Evolutionary conservation across 2,329 filamentous ascomycete genomes (phyloP), one percentile per base, ranked within the genome.

Genomic region (Paecilomyces sp.): DNA sequence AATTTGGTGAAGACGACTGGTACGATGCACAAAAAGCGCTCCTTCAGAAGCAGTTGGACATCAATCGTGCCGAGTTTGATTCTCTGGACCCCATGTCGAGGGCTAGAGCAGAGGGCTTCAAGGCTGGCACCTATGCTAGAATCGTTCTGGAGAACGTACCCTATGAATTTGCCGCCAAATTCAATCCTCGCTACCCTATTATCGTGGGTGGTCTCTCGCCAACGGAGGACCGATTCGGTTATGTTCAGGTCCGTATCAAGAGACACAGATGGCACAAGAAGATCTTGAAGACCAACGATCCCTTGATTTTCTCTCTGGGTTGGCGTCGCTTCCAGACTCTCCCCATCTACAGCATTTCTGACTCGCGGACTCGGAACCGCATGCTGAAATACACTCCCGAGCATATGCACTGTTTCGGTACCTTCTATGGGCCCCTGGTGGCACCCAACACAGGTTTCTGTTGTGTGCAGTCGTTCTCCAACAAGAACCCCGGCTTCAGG

Each of bases 351-450:
- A 94, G 89, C 77, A 96, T 94, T 60, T 94, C 91, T 25, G 94
- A 97, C 75, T 96, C 90, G 62, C 86, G 94, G 67, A 95, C 91
- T 28, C 85, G 94, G 64, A 97, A 97, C 77, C 88, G 94, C 60
- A 97, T 99, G 93, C 84, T 99, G 63, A 99, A 99, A 76, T 99
- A 99, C 76, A 97, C 93, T 0, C 95, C 94, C 0, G 95, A 99
- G 80, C 94, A 99, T 72, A 97, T 97, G 92, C 94, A 97, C 78
- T 99, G 95, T 79, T 96, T 96, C 73, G 94, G 86, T 50, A 96
- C 92, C 56, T 92, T 97, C 76, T 97, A 96, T 70, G 94, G 92
- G 0, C 94, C 95, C 0, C 85, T 99, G 7, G 91, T 97, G 61
- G 92, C 94, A 0, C 94, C 95, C 12, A 97, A 96, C 75, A 96